These are phyloP conservation scores for Simplicillium sp. DNA, from an alignment of 2,329 filamentous ascomycete species.

Conservation along the genomic window DNA sequence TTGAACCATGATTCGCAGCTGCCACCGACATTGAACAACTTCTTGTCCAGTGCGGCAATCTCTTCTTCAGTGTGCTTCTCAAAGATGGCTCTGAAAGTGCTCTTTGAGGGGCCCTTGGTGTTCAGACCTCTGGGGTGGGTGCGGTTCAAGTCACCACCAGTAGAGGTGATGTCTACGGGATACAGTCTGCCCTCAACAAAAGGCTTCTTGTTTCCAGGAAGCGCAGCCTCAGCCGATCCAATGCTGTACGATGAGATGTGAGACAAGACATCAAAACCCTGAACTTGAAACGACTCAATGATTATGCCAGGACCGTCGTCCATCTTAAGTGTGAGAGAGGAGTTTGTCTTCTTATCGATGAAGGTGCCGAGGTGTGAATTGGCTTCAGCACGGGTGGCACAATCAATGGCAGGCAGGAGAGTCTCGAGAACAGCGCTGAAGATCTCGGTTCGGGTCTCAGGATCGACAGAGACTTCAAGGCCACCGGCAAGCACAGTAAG, in stretches of 20 bases:
- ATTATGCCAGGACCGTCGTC: conserved; percentile 28
- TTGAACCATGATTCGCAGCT: conserved; percentile 6
- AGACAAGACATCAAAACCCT: conserved; percentile 27
- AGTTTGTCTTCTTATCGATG: conserved; percentile 24
- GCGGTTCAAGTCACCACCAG: neutral
- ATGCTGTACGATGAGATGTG: conserved; percentile 17
- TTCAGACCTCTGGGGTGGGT: neutral
- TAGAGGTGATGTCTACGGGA: conserved; percentile 2
- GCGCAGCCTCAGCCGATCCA: neutral
- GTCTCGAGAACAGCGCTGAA: conserved; percentile 20
- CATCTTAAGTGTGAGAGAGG: conserved; percentile 25
- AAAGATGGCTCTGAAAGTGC: conserved; percentile 2
- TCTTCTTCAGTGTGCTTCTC: conserved; percentile 2
- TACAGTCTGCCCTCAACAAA: conserved; percentile 4
- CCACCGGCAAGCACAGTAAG: conserved; percentile 28
- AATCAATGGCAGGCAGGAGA: conserved; percentile 31
- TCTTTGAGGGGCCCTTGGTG: neutral
- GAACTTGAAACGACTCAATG: conserved; percentile 27
- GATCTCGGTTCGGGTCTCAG: conserved; percentile 10
- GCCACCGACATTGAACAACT: conserved; percentile 4
- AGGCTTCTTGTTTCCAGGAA: neutral
- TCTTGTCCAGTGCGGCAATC: neutral
- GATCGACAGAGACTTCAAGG: conserved; percentile 12
- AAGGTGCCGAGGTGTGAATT: conserved; percentile 26
- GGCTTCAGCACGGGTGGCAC: conserved; percentile 27